phyloP scores from a whole-genome alignment of 495 filamentous ascomycete species.

The Neurospora sp. region DNA sequence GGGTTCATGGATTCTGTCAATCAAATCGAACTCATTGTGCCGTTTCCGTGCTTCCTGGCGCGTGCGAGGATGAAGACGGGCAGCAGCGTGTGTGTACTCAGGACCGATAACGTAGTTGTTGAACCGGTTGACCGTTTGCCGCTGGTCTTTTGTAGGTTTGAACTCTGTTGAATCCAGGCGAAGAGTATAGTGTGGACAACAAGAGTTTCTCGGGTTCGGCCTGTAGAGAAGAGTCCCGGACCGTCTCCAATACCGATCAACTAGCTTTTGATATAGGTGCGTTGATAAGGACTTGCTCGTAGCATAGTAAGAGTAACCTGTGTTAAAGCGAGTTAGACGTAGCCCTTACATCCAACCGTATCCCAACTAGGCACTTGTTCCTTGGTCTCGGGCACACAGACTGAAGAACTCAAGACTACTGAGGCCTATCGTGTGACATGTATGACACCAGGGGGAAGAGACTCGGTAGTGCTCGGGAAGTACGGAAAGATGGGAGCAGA shows the following conservation, averaged over 20 bases:
- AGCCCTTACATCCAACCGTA: not conserved
- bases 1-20: constrained; percentile 58
- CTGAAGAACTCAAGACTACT: not conserved
- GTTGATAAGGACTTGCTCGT: constrained; percentile 55
- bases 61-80: constrained; percentile 62
- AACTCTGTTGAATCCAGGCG: constrained; percentile 65
- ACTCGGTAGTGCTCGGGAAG: not conserved
- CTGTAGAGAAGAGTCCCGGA: constrained; percentile 81
- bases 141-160: constrained; percentile 66
- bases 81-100: constrained; percentile 61
- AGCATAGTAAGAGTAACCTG: constrained; percentile 81
- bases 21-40: constrained; percentile 64
- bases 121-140: constrained; percentile 83
- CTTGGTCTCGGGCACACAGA: not conserved
- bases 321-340: constrained; percentile 9
- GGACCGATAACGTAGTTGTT: constrained; percentile 75
- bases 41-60: constrained; percentile 70
- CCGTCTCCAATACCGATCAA: constrained; percentile 87
- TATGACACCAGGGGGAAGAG: not conserved
- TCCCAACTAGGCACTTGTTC: not conserved
- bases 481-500: not conserved
- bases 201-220: constrained; percentile 70
- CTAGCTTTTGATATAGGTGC: constrained; percentile 65
- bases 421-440: not conserved
- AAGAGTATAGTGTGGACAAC: constrained; percentile 94